Evolutionary conservation across 495 filamentous ascomycete species (phyloP).

Genomic region (Penicillium turbatum): DNA sequence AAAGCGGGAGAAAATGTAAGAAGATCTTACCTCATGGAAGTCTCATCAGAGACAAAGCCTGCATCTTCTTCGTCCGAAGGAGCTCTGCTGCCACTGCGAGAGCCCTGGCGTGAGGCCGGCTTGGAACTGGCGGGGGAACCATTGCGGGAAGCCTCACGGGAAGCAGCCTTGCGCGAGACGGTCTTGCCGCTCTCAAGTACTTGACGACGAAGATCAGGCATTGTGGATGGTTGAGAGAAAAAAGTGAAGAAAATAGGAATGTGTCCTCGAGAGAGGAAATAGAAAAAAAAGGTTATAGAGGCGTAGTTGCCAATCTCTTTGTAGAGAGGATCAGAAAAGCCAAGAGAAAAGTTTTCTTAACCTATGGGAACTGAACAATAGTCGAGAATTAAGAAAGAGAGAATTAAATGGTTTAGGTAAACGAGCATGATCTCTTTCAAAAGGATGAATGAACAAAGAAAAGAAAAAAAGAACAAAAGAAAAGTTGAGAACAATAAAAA

Average conservation of each 20-base stretch:
- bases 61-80: conserved; percentile 76
- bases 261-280: background rate
- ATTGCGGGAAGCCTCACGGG: conserved; percentile 60
- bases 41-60: conserved; percentile 61
- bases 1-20: background rate
- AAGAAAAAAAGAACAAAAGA: background rate
- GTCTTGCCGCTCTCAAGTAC: conserved; percentile 85
- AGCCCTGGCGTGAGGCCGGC: conserved; percentile 57
- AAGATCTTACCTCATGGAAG: conserved; percentile 59
- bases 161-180: conserved; percentile 81
- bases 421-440: conserved; percentile 2
- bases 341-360: conserved; percentile 11
- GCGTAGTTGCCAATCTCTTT: background rate
- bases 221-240: conserved; percentile 19
- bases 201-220: conserved; percentile 67
- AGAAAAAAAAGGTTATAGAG: background rate
- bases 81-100: conserved; percentile 52
- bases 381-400: conserved; percentile 14
- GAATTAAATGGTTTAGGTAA: conserved; percentile 1
- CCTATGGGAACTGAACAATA: conserved; percentile 30
- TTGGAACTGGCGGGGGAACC: conserved; percentile 61
- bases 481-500: background rate
- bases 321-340: conserved; percentile 1
- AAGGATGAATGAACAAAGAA: background rate
- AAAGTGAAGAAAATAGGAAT: conserved; percentile 8